Evolutionary conservation across 2,329 filamentous ascomycete species (phyloP), one percentile per base, ranked within the genome.

Genomic region (Xylaria sp.): DNA sequence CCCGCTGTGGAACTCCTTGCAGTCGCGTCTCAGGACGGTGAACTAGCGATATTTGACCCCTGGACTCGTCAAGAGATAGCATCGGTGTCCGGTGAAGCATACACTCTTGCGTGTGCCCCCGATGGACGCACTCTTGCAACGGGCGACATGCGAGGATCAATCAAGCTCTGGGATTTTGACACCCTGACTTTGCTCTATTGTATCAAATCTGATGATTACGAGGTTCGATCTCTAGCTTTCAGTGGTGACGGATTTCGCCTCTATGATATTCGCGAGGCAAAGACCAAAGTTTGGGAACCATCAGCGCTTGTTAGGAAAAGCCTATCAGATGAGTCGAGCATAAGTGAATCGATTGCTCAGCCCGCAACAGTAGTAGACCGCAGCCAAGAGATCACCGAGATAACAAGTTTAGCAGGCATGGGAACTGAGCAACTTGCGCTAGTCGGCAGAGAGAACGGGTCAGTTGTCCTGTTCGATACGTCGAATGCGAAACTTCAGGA

Each of bases 101-200:
- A 61, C 25, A 56, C 18, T n/a, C 31, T 66, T 31, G 64, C 64
- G 18, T 61, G 57, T 23, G 9, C 64, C 10, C 55, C 64, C 9
- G 64, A 62, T 56, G 64, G 64, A 37, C 46, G 64, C 8, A 62
- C 51, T 8, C 58, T 66, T 39, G 57, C 64, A 52, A 66, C 64
- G 15, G 58, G 57, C 37, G 57, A 61, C 48, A 61, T 55, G 57
- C 57, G 44, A 25, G 64, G 64, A 10, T 34, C 48, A 18, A 62
- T 66, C n/a, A 66, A 66, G 51, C 48, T 66, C 25, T 66, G 57
- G 64, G 64, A 66, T 37, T 66, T 66, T 39, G 56, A 61, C 3
- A 66, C 57, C 20, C 57, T 61, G 1, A 46, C 34, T 23, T 44
- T 66, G 20, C 64, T 66, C 9, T 62, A 62, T 25, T 61, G 57